Percentiles rank a stretch among this genome's conserved stretches.
Conservation (phyloP, 2,329 filamentous ascomycete genomes). For the Aspergillus bombycis region DNA sequence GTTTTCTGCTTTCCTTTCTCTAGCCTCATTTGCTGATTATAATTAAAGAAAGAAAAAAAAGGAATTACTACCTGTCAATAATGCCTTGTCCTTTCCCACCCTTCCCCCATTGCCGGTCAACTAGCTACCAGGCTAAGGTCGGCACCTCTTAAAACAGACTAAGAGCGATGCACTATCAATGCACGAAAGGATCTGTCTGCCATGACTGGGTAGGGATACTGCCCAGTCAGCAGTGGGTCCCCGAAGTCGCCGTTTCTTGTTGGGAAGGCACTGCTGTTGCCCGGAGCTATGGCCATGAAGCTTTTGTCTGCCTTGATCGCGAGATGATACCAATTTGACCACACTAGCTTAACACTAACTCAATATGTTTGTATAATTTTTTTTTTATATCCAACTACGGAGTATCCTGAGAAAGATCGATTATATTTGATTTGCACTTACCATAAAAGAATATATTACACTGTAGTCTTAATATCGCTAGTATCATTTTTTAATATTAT, state of each 20-base stretch:
- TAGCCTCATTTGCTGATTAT: not conserved
- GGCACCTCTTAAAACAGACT: conserved; percentile 1
- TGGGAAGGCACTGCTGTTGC: conserved; percentile 4
- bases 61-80: conserved; percentile 1
- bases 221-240: conserved; percentile 6
- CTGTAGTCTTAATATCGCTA: not conserved
- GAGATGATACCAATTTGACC: conserved; percentile 7
- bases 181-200: conserved; percentile 23
- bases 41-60: not conserved
- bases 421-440: not conserved
- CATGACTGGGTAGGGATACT: not conserved
- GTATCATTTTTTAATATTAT: not conserved
- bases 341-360: conserved; percentile 10
- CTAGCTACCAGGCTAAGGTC: not conserved
- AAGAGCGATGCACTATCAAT: conserved; percentile 11
- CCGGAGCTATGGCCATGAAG: conserved; percentile 4
- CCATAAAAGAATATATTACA: not conserved
- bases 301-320: conserved; percentile 12
- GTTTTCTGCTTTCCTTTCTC: not conserved
- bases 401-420: not conserved
- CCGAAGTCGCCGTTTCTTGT: conserved; percentile 10
- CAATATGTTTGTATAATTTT: not conserved
- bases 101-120: not conserved
- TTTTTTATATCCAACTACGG: not conserved
- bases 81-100: not conserved